A percentile compares a stretch with the other conserved stretches of the same genome.
Evolutionary conservation across 1,284 basidiomycete species (phyloP).

Genomic region (Ganoderma meredithae): DNA sequence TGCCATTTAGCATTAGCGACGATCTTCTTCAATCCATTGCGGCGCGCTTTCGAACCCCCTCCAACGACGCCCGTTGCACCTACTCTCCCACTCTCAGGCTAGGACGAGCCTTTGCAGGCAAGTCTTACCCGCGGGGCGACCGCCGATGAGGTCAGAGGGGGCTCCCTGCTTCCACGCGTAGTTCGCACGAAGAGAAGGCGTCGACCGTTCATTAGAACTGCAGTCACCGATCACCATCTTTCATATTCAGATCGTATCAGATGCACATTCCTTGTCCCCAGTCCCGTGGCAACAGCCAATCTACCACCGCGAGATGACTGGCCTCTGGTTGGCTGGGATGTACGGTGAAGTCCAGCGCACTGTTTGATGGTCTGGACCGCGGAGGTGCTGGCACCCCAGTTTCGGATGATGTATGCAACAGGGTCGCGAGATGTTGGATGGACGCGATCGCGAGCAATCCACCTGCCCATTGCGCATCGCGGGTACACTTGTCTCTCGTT

Average conservation of each 20-base stretch:
- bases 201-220: conserved; percentile 20
- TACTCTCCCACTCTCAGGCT: conserved; percentile 2
- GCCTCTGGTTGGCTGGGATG: conserved; percentile 17
- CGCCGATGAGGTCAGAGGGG: conserved; percentile 14
- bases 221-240: conserved; percentile 38
- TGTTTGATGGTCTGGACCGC: conserved; percentile 22
- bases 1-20: conserved; percentile 28
- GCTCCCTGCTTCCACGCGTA: background rate
- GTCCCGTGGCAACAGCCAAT: conserved; percentile 19
- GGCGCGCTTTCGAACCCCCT: background rate
- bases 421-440: conserved; percentile 7
- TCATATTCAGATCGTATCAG: conserved; percentile 36
- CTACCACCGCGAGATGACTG: conserved; percentile 7
- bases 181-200: conserved; percentile 24
- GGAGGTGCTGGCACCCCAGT: conserved; percentile 26
- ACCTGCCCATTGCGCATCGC: conserved; percentile 13
- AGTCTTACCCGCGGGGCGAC: conserved; percentile 3
- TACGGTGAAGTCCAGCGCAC: conserved; percentile 14
- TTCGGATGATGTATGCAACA: conserved; percentile 30
- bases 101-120: conserved; percentile 11
- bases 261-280: conserved; percentile 5
- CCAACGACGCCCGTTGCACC: background rate
- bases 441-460: conserved; percentile 15
- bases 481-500: conserved; percentile 15
- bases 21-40: conserved; percentile 18